Conservation (phyloP, 495 filamentous ascomycete species). For the Trichoderma parareesei region DNA sequence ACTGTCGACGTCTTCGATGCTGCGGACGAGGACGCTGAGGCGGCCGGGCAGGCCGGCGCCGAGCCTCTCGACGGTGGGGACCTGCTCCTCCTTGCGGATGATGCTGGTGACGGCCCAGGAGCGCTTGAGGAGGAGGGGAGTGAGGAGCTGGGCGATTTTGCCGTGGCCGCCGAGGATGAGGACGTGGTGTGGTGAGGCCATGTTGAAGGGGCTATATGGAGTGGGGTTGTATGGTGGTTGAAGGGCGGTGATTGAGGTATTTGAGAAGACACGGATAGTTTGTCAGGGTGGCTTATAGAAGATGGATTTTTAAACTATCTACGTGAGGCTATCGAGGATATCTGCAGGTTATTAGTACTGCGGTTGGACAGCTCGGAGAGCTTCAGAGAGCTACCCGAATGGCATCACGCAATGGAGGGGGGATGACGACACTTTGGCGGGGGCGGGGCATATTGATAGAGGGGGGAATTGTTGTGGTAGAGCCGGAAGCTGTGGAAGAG, state of each 20-base stretch:
- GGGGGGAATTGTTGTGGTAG: not conserved
- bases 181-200: slow-evolving; percentile 37
- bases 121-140: slow-evolving; percentile 62
- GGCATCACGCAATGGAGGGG: not conserved
- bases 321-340: not conserved
- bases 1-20: slow-evolving; percentile 60
- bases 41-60: slow-evolving; percentile 45
- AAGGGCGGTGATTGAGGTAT: too few species aligned
- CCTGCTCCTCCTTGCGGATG: slow-evolving; percentile 63
- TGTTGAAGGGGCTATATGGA: slow-evolving; percentile 2
- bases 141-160: slow-evolving; percentile 68
- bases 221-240: too few species aligned
- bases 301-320: too few species aligned
- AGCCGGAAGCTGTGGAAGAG: not conserved
- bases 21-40: slow-evolving; percentile 53
- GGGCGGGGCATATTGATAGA: not conserved
- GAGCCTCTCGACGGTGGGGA: slow-evolving; percentile 51
- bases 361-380: not conserved
- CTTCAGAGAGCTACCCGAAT: not conserved
- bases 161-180: slow-evolving; percentile 77
- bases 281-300: too few species aligned
- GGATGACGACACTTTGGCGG: not conserved
- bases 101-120: slow-evolving; percentile 71
- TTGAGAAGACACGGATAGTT: too few species aligned
- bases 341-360: not conserved